A percentile compares a stretch with the other conserved stretches of the same genome.
Evolutionary conservation across 164 flowering plant species (phyloP).

Genomic region (Magnolia kwangsiensis): DNA sequence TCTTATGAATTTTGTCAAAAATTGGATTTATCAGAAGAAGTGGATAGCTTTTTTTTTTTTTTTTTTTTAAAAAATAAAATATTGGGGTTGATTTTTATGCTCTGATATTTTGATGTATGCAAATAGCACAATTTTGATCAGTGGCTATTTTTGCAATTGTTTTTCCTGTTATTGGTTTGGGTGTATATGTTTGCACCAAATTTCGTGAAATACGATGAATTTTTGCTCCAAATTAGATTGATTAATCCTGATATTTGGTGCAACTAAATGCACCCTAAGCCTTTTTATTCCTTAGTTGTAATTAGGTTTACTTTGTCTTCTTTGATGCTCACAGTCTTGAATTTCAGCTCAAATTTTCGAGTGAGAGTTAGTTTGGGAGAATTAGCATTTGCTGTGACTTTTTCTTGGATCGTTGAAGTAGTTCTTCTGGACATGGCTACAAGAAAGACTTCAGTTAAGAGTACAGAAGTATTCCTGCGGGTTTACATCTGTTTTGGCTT

Average conservation of each 20-base stretch:
- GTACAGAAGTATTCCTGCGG: conserved; percentile 14
- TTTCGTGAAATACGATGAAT: background rate
- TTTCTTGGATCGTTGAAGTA: background rate
- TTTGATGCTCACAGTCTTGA: background rate
- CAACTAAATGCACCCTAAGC: background rate
- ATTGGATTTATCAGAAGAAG: too few relatives aligned
- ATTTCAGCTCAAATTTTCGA: background rate
- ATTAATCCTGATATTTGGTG: background rate
- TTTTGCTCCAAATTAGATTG: background rate
- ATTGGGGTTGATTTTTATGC: too few relatives aligned
- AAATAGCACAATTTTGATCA: background rate
- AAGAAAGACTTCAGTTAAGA: conserved; percentile 25
- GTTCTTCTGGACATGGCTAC: conserved; percentile 30
- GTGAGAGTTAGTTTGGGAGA: background rate
- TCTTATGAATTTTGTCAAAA: background rate
- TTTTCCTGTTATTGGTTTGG: background rate
- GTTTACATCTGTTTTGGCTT: conserved; percentile 36
- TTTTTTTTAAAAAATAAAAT: too few relatives aligned
- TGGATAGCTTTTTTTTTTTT: too few relatives aligned
- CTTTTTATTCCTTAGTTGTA: background rate
- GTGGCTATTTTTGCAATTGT: background rate
- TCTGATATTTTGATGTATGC: background rate
- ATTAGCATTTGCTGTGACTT: background rate
- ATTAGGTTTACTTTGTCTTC: background rate
- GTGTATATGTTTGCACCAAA: background rate